Evolutionary conservation across 148 eudicot species (phyloP).

Genomic region (Chenopodium berlandieri): DNA sequence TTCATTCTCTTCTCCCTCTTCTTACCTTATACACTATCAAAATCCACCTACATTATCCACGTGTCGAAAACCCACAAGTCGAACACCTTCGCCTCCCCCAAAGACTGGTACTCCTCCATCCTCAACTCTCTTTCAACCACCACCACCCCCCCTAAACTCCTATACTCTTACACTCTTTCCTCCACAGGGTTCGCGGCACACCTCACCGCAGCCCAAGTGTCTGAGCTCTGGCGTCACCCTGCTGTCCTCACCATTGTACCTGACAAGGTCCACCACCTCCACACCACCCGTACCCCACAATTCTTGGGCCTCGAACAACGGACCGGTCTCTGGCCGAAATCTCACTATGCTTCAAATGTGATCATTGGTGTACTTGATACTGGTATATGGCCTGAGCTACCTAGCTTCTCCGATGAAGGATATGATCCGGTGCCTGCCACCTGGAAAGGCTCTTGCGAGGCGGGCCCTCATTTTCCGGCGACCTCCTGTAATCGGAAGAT

Average conservation of each 20-base stretch:
- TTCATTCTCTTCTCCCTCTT: conserved; percentile 5
- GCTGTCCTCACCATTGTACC: conserved; percentile 51
- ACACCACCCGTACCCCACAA: conserved; percentile 71
- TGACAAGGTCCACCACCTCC: conserved; percentile 46
- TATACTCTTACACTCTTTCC: conserved; percentile 63
- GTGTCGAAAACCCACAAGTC: conserved; percentile 53
- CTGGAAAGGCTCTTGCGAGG: conserved; percentile 67
- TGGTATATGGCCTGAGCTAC: conserved; percentile 41
- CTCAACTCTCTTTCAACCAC: conserved; percentile 42
- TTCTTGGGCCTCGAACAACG: conserved; percentile 60
- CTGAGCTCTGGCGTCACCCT: conserved; percentile 37
- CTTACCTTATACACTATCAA: conserved; percentile 7
- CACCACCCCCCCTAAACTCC: conserved; percentile 46
- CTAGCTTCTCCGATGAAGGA: conserved; percentile 62
- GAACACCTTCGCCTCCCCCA: conserved; percentile 35
- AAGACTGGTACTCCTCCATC: conserved; percentile 51
- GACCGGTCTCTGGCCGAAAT: conserved; percentile 27
- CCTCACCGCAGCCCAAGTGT: conserved; percentile 45
- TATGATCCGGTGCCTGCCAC: conserved; percentile 47
- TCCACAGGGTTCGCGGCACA: conserved; percentile 66
- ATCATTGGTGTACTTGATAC: neutral
- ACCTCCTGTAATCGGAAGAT: conserved; percentile 60
- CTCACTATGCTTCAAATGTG: neutral
- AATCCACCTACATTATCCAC: conserved; percentile 61
- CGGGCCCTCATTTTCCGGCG: conserved; percentile 46